Evolutionary conservation across 805 yeast genomes (phyloP).

Genomic region (Metschnikowia baotianmanensis): DNA sequence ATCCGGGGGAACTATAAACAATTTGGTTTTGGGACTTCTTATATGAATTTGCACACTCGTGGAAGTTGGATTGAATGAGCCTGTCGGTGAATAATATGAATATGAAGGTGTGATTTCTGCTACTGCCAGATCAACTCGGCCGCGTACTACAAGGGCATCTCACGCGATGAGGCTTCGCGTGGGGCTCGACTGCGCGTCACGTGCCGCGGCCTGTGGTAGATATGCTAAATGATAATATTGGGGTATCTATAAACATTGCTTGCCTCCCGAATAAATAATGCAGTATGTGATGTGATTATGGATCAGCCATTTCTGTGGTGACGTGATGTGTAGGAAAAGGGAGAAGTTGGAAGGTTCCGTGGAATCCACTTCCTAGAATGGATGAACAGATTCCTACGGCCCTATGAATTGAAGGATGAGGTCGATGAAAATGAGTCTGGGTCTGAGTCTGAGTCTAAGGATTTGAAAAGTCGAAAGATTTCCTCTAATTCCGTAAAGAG

Average conservation of each 20-base stretch:
- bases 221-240: neutral
- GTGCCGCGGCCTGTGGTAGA: neutral
- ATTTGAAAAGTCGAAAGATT: neutral
- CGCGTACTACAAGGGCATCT: conserved; percentile 3
- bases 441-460: neutral
- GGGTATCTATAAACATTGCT: neutral
- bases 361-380: no score
- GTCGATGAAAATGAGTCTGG: no score
- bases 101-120: neutral
- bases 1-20: no score
- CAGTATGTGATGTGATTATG: neutral
- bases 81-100: neutral
- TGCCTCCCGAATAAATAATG: conserved; percentile 4
- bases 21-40: no score
- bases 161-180: conserved; percentile 13
- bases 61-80: no score
- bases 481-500: neutral
- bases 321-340: no score
- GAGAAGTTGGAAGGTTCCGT: no score
- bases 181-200: conserved; percentile 9
- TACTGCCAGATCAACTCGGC: neutral
- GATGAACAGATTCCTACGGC: no score
- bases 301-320: no score
- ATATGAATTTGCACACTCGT: no score
- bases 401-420: no score